A percentile compares a stretch with the other conserved stretches of the same genome.
These are phyloP conservation scores for Hortiboletus flavorubellus DNA, from an alignment of 768 basidiomycete species.

Conservation along the genomic window DNA sequence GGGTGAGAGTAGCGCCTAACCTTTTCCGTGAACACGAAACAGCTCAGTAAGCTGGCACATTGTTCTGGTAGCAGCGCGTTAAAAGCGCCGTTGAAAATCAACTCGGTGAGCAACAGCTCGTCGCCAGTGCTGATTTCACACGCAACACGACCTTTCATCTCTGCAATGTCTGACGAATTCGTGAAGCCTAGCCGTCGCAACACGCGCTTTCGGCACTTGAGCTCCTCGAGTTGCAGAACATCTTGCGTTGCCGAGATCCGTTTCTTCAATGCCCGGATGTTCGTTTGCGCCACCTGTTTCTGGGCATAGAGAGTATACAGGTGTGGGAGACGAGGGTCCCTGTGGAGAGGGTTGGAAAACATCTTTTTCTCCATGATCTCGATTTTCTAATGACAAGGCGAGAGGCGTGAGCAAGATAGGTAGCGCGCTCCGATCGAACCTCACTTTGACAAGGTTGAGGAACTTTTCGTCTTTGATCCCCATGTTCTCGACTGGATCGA, in stretches of 20 bases:
- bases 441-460: conserved; percentile 76
- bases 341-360: conserved; percentile 74
- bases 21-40: conserved; percentile 98
- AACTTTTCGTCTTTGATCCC: conserved; percentile 95
- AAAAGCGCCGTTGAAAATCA: conserved; percentile 97
- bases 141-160: conserved; percentile 96
- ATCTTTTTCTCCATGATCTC: conserved; percentile 84
- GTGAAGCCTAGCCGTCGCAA: conserved; percentile 91
- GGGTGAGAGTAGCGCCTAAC: conserved; percentile 38
- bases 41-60: conserved; percentile 90
- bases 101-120: conserved; percentile 91
- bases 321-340: conserved; percentile 71
- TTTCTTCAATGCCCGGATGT: conserved; percentile 76
- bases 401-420: background rate
- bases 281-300: conserved; percentile 68
- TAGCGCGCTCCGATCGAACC: conserved; percentile 3
- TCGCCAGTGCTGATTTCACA: conserved; percentile 99
- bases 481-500: conserved; percentile 95
- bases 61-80: conserved; percentile 88
- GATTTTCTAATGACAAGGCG: conserved; percentile 65
- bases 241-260: conserved; percentile 89
- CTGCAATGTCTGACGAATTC: conserved; percentile 84
- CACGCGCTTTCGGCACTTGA: conserved; percentile 93
- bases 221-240: conserved; percentile 92
- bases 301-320: conserved; percentile 76